Evolutionary conservation across 768 basidiomycete species (phyloP).

Genomic region (Podaxis mareebaensis): DNA sequence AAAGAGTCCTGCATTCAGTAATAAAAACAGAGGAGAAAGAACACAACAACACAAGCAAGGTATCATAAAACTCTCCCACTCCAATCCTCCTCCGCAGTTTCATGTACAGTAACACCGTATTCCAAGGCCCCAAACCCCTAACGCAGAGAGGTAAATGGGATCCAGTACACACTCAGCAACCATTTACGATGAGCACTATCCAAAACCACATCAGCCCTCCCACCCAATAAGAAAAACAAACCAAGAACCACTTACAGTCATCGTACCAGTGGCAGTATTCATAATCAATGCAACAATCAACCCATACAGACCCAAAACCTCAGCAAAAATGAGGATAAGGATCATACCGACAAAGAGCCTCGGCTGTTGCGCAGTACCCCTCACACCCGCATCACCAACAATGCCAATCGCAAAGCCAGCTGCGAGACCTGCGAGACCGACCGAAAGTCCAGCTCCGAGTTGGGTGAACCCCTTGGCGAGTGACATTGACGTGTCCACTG

Average conservation of each 20-base stretch:
- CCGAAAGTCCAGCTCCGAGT: slow-evolving; percentile 90
- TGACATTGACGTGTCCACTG: slow-evolving; percentile 78
- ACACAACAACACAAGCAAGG: slow-evolving; percentile 9
- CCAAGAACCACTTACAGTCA: slow-evolving; percentile 29
- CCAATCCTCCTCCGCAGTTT: background rate
- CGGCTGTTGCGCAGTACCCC: slow-evolving; percentile 96
- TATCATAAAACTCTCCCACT: slow-evolving; percentile 7
- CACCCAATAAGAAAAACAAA: background rate
- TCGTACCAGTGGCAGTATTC: slow-evolving; percentile 67
- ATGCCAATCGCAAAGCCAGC: slow-evolving; percentile 99
- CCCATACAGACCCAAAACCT: slow-evolving; percentile 92
- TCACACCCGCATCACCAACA: slow-evolving; percentile 97
- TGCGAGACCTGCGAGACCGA: slow-evolving; percentile 92
- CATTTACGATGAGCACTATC: slow-evolving; percentile 14
- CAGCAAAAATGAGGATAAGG: slow-evolving; percentile 96
- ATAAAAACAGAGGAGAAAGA: slow-evolving; percentile 7
- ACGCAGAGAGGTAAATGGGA: background rate
- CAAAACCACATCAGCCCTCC: too few species aligned
- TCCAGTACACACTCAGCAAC: background rate
- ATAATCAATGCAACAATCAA: slow-evolving; percentile 96
- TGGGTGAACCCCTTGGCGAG: slow-evolving; percentile 93
- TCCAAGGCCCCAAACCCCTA: background rate
- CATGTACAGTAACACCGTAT: background rate
- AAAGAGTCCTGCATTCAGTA: slow-evolving; percentile 12
- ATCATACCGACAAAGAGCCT: slow-evolving; percentile 96